Evolutionary conservation across 2,329 filamentous ascomycete genomes (phyloP).

Genomic region (Cytospora paraplurivora): DNA sequence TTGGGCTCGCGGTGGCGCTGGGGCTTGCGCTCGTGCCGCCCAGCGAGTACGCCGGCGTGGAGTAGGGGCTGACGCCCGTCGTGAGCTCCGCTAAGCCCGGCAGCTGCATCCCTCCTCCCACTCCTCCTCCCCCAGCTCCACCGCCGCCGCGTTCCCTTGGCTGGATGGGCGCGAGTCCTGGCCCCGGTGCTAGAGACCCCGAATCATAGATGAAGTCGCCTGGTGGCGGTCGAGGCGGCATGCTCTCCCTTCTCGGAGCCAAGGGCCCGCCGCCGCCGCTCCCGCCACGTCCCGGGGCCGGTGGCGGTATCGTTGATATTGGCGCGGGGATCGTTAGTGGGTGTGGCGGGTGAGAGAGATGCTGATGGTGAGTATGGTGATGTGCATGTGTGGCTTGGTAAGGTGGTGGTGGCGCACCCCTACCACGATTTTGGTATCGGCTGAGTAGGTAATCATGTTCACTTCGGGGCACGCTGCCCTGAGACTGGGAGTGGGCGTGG

Average conservation of each 20-base stretch:
- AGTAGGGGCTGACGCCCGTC: constrained; percentile 63
- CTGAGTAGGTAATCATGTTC: constrained; percentile 25
- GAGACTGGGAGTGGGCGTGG: constrained; percentile 51
- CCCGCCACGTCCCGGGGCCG: constrained; percentile 37
- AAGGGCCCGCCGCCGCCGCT: constrained; percentile 35
- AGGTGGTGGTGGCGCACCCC: constrained; percentile 8
- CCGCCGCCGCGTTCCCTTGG: constrained; percentile 31
- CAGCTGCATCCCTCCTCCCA: constrained; percentile 49
- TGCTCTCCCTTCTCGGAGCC: constrained; percentile 46
- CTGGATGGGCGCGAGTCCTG: constrained; percentile 57
- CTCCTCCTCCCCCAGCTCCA: constrained; percentile 34
- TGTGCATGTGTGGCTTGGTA: background rate
- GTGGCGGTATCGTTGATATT: constrained; percentile 27
- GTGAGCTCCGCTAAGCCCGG: constrained; percentile 65
- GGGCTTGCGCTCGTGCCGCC: constrained; percentile 43
- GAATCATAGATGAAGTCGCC: constrained; percentile 37
- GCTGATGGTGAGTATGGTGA: constrained; percentile 7
- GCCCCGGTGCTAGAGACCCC: constrained; percentile 37
- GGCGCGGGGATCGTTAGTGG: constrained; percentile 31
- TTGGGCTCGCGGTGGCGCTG: constrained; percentile 47
- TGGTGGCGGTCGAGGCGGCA: constrained; percentile 41
- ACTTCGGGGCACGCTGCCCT: constrained; percentile 47
- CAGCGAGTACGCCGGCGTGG: constrained; percentile 56
- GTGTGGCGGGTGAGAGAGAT: constrained; percentile 26
- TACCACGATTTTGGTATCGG: constrained; percentile 16